phyloP scores from a whole-genome alignment of 345 rosid genomes.

The Turnera subulata region DNA sequence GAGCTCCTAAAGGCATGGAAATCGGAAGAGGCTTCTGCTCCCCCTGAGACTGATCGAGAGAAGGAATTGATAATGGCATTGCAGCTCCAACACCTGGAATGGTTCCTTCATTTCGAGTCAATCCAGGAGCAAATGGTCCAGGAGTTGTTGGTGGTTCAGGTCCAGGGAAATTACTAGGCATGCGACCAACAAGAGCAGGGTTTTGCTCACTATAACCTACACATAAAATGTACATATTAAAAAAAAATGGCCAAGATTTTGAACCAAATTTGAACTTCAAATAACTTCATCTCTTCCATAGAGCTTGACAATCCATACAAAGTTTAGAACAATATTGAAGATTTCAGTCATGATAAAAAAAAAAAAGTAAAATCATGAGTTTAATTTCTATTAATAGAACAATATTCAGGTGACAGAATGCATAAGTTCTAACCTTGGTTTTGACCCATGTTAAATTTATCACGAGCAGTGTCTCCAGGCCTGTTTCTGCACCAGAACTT shows the following conservation, averaged over 20 bases:
- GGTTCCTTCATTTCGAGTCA: conserved; percentile 82
- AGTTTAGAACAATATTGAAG: neutral
- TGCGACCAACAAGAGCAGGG: conserved; percentile 58
- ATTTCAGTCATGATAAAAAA: no score
- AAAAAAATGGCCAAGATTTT: neutral
- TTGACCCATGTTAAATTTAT: conserved; percentile 63
- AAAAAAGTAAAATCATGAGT: no score
- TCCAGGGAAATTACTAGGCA: conserved; percentile 63
- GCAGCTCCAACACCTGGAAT: conserved; percentile 96
- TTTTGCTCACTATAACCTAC: conserved; percentile 85
- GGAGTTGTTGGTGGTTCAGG: conserved; percentile 76
- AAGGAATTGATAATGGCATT: conserved; percentile 57
- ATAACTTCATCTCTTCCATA: no score
- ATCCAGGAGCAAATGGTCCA: conserved; percentile 76
- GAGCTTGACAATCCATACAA: no score
- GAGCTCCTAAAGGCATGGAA: conserved; percentile 75
- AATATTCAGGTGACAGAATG: neutral
- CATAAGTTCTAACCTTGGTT: conserved; percentile 55
- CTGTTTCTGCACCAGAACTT: conserved; percentile 99
- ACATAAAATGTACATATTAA: conserved; percentile 1
- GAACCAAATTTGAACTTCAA: conserved; percentile 1
- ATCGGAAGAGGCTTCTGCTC: conserved; percentile 83
- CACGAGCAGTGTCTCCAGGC: conserved; percentile 89
- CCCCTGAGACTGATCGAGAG: conserved; percentile 76
- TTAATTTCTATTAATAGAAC: neutral